phyloP scores from a whole-genome alignment of 441 rosid genomes.

The Erodium chrysanthum region DNA sequence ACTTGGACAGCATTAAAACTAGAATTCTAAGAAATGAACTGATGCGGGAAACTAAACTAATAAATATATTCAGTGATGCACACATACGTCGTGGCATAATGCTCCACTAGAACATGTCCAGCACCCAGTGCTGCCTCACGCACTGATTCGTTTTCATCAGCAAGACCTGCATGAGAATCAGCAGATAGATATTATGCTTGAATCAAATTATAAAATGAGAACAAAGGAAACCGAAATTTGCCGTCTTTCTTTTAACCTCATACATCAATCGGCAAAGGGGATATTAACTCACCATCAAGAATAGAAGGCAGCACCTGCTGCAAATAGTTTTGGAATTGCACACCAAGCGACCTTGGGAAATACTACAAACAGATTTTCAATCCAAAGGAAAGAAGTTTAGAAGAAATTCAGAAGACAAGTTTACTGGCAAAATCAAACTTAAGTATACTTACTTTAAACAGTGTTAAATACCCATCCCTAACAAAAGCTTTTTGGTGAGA shows the following conservation, averaged over 20 bases:
- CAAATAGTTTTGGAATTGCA: constrained; percentile 87
- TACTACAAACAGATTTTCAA: constrained; percentile 37
- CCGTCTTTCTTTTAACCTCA: neutral
- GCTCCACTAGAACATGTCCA: constrained; percentile 98
- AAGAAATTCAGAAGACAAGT: neutral
- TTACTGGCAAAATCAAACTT: neutral
- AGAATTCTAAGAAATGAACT: neutral
- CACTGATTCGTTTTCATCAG: constrained; percentile 99
- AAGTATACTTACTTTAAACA: constrained; percentile 61
- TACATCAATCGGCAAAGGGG: neutral
- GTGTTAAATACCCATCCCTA: constrained; percentile 89
- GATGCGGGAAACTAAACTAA: neutral
- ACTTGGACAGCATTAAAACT: neutral
- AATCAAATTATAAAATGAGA: constrained; percentile 16
- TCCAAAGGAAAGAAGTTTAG: neutral
- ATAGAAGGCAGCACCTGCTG: constrained; percentile 88
- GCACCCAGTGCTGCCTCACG: constrained; percentile 99
- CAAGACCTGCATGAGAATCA: constrained; percentile 55
- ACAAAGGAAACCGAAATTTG: constrained; percentile 4
- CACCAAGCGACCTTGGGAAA: constrained; percentile 89
- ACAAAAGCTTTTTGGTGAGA: constrained; percentile 89
- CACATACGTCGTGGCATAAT: constrained; percentile 88
- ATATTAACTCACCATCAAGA: constrained; percentile 55
- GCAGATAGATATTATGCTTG: constrained; percentile 7
- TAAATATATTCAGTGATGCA: constrained; percentile 8